Evolutionary conservation across 805 yeast genomes (phyloP).

Genomic region (Teunomyces cretensis): DNA sequence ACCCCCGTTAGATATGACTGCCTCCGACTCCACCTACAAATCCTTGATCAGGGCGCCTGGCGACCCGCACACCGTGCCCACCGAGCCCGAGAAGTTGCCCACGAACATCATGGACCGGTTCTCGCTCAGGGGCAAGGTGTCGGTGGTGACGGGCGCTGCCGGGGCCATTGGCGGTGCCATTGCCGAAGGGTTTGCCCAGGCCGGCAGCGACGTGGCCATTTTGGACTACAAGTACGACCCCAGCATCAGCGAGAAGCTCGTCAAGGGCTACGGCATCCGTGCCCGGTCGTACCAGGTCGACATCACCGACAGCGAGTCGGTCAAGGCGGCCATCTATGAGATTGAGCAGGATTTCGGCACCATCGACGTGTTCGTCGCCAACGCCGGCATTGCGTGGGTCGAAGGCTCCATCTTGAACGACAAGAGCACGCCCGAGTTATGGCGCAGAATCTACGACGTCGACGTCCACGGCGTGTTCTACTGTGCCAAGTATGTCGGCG

Average conservation of each 20-base stretch:
- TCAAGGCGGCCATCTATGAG: conserved; percentile 47
- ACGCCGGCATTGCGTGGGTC: conserved; percentile 64
- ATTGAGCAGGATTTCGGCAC: conserved; percentile 71
- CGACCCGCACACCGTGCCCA: conserved; percentile 38
- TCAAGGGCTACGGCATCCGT: conserved; percentile 57
- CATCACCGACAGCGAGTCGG: conserved; percentile 49
- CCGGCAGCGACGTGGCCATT: conserved; percentile 80
- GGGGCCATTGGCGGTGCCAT: conserved; percentile 80
- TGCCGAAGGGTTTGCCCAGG: conserved; percentile 81
- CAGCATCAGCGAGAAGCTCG: conserved; percentile 52
- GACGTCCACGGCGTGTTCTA: conserved; percentile 44
- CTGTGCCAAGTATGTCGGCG: conserved; percentile 43
- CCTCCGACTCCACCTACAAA: background rate
- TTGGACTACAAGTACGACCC: conserved; percentile 64
- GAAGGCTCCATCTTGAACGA: conserved; percentile 47
- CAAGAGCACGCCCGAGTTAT: conserved; percentile 33
- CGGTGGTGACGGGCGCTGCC: conserved; percentile 82
- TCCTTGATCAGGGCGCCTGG: background rate
- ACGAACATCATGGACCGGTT: conserved; percentile 63
- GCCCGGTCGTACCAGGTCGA: conserved; percentile 67
- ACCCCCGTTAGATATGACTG: background rate
- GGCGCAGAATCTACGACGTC: conserved; percentile 37
- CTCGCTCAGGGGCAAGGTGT: conserved; percentile 77
- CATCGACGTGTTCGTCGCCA: conserved; percentile 82
- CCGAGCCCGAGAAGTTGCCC: conserved; percentile 52